Base-by-base conservation (phyloP, 306 rosid species). In the Pyrus communis region DNA sequence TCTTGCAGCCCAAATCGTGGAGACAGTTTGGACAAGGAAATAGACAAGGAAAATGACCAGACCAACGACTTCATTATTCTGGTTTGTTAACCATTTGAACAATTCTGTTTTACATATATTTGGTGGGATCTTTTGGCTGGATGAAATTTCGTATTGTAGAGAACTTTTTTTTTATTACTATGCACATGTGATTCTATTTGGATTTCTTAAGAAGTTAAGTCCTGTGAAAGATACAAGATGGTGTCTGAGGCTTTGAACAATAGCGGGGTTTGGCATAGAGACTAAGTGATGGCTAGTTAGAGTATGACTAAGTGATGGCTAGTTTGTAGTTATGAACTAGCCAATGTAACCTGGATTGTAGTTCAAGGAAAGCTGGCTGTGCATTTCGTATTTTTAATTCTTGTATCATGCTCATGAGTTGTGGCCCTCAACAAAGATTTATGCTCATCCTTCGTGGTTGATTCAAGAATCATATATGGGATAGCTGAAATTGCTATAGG, bases 41-140 rank as follows among this genome's bases (percentile, higher is more conserved):
- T 87, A 69, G 85, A 88, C 76, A 33, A 31, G 59, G 91, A 88
- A 80, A 85, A 62, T 78, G 80, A 82, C 74, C 85, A 82, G 80
- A 88, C 85, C 82, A 76, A 83, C 22, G 96, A 88, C 81, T 90
- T 90, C 78, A 75, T 88, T 82, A 71, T 81, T 84, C 91, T 91
- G 61, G 93, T 88, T 87, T 66, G 93, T 87, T 68, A 59, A 14
- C 72, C 67, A 57, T 78, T 35, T 69, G 38, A 21, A 30, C 21
- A 62, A 77, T 78, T 79, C 49, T 70, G 43, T 65, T 62, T 71
- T 52, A 73, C 40, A 63, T 69, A 46, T 43, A 27, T 74, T 73
- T 73, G 27, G 52, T 74, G 75, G 45, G 72, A 55, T 75, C 13
- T 55, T 17, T 40, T 57, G 51, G 31, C 74, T 80, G 31, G 23